A percentile compares a stretch with the other conserved stretches of the same genome.
Conservation (phyloP, 2,329 filamentous ascomycete species). For the Pyrenochaeta sp. region DNA sequence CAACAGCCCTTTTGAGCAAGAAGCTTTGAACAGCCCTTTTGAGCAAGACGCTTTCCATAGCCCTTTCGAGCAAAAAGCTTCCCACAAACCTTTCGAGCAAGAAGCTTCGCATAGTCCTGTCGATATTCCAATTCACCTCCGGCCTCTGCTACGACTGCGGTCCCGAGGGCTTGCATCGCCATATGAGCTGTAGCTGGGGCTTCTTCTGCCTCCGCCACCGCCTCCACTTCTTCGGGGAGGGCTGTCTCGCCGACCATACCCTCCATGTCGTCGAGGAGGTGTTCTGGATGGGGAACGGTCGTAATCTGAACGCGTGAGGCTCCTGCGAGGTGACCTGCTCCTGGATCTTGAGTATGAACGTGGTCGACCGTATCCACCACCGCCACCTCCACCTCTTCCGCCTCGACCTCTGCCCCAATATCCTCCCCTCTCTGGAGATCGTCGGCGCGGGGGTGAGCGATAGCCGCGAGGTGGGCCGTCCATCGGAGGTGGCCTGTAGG, state of each 20-base stretch:
- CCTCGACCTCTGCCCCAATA: constrained; percentile 40
- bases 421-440: constrained; percentile 25
- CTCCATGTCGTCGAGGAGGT: constrained; percentile 34
- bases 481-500: constrained; percentile 48
- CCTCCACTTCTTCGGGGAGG: constrained; percentile 28
- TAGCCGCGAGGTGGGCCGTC: constrained; percentile 37
- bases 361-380: constrained; percentile 39
- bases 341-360: constrained; percentile 46
- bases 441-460: constrained; percentile 50
- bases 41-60: no score
- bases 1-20: no score
- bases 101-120: no score
- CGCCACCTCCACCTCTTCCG: constrained; percentile 41
- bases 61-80: no score
- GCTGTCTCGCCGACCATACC: constrained; percentile 19
- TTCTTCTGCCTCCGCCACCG: constrained; percentile 56
- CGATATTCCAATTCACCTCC: constrained; percentile 14
- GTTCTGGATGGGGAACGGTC: constrained; percentile 47
- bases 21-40: no score
- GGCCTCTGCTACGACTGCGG: constrained; percentile 55
- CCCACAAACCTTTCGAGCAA: no score
- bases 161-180: constrained; percentile 59
- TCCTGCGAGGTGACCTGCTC: constrained; percentile 53
- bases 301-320: constrained; percentile 51
- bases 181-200: constrained; percentile 69